Base-by-base conservation (phyloP, 768 basidiomycete species). In the Hygrophoropsis aurantiaca region DNA sequence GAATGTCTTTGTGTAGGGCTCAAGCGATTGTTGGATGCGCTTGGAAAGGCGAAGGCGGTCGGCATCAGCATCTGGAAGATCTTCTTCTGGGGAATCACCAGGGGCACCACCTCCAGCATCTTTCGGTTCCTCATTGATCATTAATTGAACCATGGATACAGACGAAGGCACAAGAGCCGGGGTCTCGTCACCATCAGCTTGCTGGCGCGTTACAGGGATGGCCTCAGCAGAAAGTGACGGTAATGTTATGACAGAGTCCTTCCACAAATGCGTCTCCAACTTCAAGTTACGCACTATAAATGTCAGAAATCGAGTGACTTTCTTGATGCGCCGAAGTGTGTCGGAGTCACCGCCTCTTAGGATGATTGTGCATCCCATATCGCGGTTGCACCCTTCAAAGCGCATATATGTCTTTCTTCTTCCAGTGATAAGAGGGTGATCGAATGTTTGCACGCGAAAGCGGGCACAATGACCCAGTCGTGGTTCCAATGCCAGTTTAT, bases 361-460 rank as follows among this genome's bases (percentile, higher is more conserved):
- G 32, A 98, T 77, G 55, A 99, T 86, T 2, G 97, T 98, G 54
- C 94, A 97, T 0, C 94, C 94, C 79, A 91, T 87, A 52, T 97
- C 91, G 41, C 81, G 80, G 60, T 81, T 87, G 58, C 94, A 97
- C 2, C 95, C 95, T 67, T 99, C 97, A 58, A 99, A 98, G 1
- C 97, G 86, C 92, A 99, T 94, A 60, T 92, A 89, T 0, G 95
- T 92, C 73, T 99, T 99, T 46, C 97, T 78, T 15, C 79, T 80
- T 16, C 93, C 94, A n/a, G 94, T 93, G 34, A 98, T 99, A 33
- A 94, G 74, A 11, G 82, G 78, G 65, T 99, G 94, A 53, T 97
- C 95, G 62, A 88, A 97, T 0, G 97, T 97, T 65, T 97, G 93
- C 5, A 98, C 78, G 26, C 84, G 78, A 66, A 92, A 95, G 16